Evolutionary conservation across 208 protist species (phyloP), one percentile per base, ranked within the genome.

Genomic region (Trypanosoma boissoni): DNA sequence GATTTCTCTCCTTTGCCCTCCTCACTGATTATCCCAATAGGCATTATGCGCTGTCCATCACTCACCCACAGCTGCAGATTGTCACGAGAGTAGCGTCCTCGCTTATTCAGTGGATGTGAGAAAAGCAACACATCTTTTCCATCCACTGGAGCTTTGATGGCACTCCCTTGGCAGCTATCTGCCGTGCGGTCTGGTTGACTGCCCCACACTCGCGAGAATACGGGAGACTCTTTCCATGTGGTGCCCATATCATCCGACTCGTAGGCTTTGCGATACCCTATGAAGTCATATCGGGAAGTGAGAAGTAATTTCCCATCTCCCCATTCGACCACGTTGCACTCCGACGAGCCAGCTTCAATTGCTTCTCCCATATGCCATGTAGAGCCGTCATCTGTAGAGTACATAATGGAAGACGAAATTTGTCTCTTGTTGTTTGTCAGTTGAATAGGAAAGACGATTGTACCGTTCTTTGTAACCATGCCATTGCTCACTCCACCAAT

Each of bases 201-300:
- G 6, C 60, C 60, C 48, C 48, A 58, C n/a, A 66, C 60, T 14
- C 50, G 49, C 1, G 60, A 66, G 29, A 66, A 39, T 18, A 42
- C 51, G 14, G 32, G 0, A 5, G 50, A 34, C 41, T 66, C 60
- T 2, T 21, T 44, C 60, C 60, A 66, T 28, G 50, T 43, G 10
- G 24, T 23, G 24, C 60, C 60, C 27, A 50, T 55, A 20, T 66
- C 51, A 9, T 0, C 44, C 1, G 60, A 34, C 41, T 52, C 36
- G 18, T 43, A 66, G 0, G 58, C 55, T 21, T 61, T 61, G 49
- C 60, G 60, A 29, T 23, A 34, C 2, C 42, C 51, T n/a, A n/a
- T n/a, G 23, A 12, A 29, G 18, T 52, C 51, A 23, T 20, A 2
- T 1, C 49, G 23, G 1, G 18, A 26, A 9, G 21, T 66, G 29